Evolutionary conservation across 805 yeast species (phyloP).

Genomic region (Suhomyces tanzawaensis): DNA sequence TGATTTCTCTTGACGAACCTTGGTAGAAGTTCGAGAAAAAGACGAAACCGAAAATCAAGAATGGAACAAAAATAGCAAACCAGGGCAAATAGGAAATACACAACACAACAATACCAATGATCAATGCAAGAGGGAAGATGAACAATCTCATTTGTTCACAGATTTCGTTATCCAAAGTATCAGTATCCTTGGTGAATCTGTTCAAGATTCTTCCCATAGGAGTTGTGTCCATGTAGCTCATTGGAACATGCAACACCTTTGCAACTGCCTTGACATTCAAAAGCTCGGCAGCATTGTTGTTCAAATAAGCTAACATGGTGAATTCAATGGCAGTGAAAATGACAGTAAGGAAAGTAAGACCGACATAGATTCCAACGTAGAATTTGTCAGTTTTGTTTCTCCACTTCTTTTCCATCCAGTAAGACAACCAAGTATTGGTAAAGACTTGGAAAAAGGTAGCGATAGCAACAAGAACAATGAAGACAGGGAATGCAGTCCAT

Average conservation of each 20-base stretch:
- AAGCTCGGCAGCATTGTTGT: slow-evolving; percentile 34
- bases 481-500: slow-evolving; percentile 29
- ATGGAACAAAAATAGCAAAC: slow-evolving; percentile 56
- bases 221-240: slow-evolving; percentile 42
- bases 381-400: slow-evolving; percentile 24
- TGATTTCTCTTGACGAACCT: slow-evolving; percentile 48
- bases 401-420: slow-evolving; percentile 39
- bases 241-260: slow-evolving; percentile 40
- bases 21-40: slow-evolving; percentile 44
- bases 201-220: slow-evolving; percentile 45
- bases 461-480: slow-evolving; percentile 28
- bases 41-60: slow-evolving; percentile 39
- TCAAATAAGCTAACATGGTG: slow-evolving; percentile 42
- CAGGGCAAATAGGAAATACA: slow-evolving; percentile 53
- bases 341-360: slow-evolving; percentile 37
- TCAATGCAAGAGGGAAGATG: slow-evolving; percentile 39
- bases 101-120: slow-evolving; percentile 40
- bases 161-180: slow-evolving; percentile 44
- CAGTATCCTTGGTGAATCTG: slow-evolving; percentile 45
- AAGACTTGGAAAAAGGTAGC: slow-evolving; percentile 42
- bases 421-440: slow-evolving; percentile 46
- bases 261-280: slow-evolving; percentile 39
- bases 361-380: slow-evolving; percentile 36
- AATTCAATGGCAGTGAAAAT: slow-evolving; percentile 39
- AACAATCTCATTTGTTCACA: slow-evolving; percentile 43